Conservation (phyloP, 768 basidiomycete genomes). For the Porpolomopsis calyptriformis region DNA sequence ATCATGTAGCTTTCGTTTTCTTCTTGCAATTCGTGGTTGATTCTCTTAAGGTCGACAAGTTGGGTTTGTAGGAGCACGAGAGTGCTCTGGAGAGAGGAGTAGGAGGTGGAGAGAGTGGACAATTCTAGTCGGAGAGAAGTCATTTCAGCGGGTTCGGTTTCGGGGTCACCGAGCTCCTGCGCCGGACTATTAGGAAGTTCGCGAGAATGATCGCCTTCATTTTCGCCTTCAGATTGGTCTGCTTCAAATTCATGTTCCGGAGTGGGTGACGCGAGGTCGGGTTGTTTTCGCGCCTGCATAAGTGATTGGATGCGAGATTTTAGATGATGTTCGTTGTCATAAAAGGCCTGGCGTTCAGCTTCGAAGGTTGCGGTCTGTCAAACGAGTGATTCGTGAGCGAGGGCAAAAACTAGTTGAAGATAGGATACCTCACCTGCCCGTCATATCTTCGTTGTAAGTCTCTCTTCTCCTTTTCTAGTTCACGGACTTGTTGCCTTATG, state of each 20-base stretch:
- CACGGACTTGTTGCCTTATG: conserved; percentile 66
- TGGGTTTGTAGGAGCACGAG: conserved; percentile 78
- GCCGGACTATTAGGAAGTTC: conserved; percentile 13
- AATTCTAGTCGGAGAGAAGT: conserved; percentile 74
- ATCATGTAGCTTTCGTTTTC: conserved; percentile 98
- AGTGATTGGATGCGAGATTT: conserved; percentile 83
- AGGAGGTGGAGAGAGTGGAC: conserved; percentile 77
- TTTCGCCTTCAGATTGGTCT: conserved; percentile 9
- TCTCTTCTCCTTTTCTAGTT: conserved; percentile 82
- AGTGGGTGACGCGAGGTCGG: conserved; percentile 35
- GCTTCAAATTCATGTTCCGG: conserved; percentile 16
- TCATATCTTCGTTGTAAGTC: conserved; percentile 76
- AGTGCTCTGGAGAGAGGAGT: conserved; percentile 74
- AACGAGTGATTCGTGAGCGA: conserved; percentile 8
- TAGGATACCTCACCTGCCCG: conserved; percentile 54
- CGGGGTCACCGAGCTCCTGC: conserved; percentile 52
- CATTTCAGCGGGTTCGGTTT: conserved; percentile 80
- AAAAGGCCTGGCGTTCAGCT: conserved; percentile 84
- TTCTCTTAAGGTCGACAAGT: conserved; percentile 75
- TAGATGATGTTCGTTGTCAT: conserved; percentile 89
- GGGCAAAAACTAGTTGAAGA: conserved; percentile 2
- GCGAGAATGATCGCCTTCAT: background rate
- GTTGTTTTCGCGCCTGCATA: conserved; percentile 51
- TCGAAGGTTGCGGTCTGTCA: conserved; percentile 79
- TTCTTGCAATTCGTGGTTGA: conserved; percentile 83